Conservation (phyloP, 2,329 filamentous ascomycete genomes). For the Pseudogymnoascus sp. region DNA sequence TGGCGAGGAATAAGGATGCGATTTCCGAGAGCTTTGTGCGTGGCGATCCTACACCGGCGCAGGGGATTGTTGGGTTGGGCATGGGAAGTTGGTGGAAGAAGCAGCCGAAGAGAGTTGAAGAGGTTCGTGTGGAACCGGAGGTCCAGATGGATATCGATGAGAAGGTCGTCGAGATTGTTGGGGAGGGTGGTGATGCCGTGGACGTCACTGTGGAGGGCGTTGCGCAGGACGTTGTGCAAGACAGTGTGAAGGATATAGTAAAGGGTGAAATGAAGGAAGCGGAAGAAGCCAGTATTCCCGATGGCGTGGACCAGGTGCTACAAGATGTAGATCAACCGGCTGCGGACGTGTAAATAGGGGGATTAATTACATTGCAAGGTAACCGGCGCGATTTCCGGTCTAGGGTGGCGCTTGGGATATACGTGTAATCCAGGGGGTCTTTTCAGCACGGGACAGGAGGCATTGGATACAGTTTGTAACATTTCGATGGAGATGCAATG, state of each 20-base stretch:
- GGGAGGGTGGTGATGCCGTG: not conserved
- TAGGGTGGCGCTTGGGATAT: not conserved
- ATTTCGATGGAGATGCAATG: not conserved
- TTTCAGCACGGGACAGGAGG: not conserved
- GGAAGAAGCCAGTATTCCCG: slow-evolving; percentile 33
- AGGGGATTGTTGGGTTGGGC: slow-evolving; percentile 9
- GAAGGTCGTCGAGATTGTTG: not conserved
- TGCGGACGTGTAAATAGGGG: slow-evolving; percentile 9
- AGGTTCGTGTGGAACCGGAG: not conserved
- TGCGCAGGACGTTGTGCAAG: slow-evolving; percentile 33
- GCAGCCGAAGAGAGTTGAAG: not conserved
- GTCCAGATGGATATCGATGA: not conserved
- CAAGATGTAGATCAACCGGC: slow-evolving; percentile 9
- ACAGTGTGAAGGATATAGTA: slow-evolving; percentile 34
- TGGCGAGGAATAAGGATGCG: not conserved
- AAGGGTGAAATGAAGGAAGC: slow-evolving; percentile 44
- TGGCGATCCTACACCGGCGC: not conserved
- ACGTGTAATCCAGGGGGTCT: not conserved
- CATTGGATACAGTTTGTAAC: not conserved
- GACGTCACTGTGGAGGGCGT: not conserved
- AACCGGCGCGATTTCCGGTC: not conserved
- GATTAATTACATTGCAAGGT: not conserved
- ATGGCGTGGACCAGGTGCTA: slow-evolving; percentile 4
- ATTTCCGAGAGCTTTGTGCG: slow-evolving; percentile 10
- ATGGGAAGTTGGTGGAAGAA: slow-evolving; percentile 14